Base-by-base conservation (phyloP, 2,329 filamentous ascomycete species). In the Trichophyton rubrum region DNA sequence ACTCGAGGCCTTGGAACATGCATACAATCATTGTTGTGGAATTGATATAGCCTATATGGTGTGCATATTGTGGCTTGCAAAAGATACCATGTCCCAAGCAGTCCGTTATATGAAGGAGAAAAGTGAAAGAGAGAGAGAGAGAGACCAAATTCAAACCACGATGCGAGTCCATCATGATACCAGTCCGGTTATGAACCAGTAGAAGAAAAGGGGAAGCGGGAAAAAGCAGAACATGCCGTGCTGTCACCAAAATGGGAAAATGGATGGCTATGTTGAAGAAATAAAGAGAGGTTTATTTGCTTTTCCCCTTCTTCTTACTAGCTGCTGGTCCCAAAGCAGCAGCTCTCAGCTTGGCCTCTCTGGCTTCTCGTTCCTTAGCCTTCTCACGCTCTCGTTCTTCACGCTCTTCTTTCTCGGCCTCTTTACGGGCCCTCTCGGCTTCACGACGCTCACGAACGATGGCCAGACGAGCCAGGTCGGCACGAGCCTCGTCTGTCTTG, bases 401-500 rank as follows among this genome's bases (percentile, higher is more conserved):
- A 62, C 70, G 73, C 66, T 79, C 77, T 61, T 79, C 77, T 80
- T 80, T 83, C 83, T 86, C 84, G 1, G 84, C 92, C 78, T 89
- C 83, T 80, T 92, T 91, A 68, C 90, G 80, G 33, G 85, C 88
- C 59, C 89, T 84, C 69, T 95, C 92, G 20, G 86, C 86, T 69
- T 89, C 91, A 64, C 93, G 84, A 77, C 90, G 87, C 80, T 96
- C 89, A 56, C 86, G 84, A 66, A 99, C 90, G 62, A 92, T 72
- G 73, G 80, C 85, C 69, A 99, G 77, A 60, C 93, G 83, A 62
- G 90, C 92, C 67, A 97, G 71, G 75, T 99, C 93, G 3, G 89
- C 86, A 72, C 89, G 87, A 56, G 92, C 91, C 80, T 96, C 89
- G 63, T 99, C 93, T 51, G 93, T 97, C 84, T 97, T 97, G 69